Evolutionary conservation across 108 stramenopile species (phyloP).

Genomic region (Nannochloropsis oceanica): DNA sequence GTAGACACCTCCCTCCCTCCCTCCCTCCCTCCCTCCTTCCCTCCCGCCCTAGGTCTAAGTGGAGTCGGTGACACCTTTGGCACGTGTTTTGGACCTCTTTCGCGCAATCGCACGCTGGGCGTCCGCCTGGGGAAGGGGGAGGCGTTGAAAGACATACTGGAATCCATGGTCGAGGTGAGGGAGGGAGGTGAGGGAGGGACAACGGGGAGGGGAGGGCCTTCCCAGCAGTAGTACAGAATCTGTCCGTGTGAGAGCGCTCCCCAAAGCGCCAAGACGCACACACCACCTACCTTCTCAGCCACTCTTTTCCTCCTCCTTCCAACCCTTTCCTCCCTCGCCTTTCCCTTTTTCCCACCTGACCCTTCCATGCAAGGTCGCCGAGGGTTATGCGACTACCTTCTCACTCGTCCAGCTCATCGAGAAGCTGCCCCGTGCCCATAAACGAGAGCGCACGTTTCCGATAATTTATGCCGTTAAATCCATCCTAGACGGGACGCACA

Average conservation of each 20-base stretch:
- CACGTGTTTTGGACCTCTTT: conserved; percentile 89
- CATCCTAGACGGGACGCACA: background rate
- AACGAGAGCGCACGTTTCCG: background rate
- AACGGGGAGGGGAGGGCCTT: too few relatives aligned
- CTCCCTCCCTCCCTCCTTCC: background rate
- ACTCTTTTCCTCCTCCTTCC: too few relatives aligned
- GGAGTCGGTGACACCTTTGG: conserved; percentile 83
- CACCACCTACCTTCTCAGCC: too few relatives aligned
- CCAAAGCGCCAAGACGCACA: too few relatives aligned
- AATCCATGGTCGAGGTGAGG: background rate
- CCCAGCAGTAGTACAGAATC: too few relatives aligned
- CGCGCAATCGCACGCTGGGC: conserved; percentile 78
- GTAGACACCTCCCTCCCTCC: background rate
- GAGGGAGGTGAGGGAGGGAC: too few relatives aligned
- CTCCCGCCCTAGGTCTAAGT: conserved; percentile 58
- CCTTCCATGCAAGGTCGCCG: background rate
- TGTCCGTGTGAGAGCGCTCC: too few relatives aligned
- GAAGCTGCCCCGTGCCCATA: background rate
- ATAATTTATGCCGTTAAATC: background rate
- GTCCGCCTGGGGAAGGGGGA: conserved; percentile 81
- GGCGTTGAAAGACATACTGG: conserved; percentile 67
- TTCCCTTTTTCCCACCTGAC: background rate
- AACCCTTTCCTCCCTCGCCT: background rate
- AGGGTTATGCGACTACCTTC: background rate
- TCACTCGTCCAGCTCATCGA: background rate